Percentiles rank a stretch among this genome's conserved stretches.
phyloP scores from a whole-genome alignment of 305 asterid species.

The Fraxinus paxiana region DNA sequence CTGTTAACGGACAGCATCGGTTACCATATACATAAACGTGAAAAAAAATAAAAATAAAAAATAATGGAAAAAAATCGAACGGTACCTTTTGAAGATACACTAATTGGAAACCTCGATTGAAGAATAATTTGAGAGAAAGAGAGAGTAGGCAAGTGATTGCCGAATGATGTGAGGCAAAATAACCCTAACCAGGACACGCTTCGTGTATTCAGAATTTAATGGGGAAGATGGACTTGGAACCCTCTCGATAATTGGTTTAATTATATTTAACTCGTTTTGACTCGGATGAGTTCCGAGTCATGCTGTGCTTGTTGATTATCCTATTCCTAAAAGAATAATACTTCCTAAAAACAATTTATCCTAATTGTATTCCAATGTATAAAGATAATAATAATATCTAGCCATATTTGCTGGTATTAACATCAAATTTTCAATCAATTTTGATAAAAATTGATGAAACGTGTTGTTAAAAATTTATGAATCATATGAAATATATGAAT shows the following conservation, averaged over 20 bases:
- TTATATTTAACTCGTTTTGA: not conserved
- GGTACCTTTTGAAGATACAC: slow-evolving; percentile 17
- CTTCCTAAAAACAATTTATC: not conserved
- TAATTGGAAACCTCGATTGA: slow-evolving; percentile 31
- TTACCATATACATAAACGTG: slow-evolving; percentile 6
- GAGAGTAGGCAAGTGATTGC: slow-evolving; percentile 15
- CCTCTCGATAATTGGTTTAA: not conserved
- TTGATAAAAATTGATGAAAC: not conserved
- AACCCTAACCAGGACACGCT: slow-evolving; percentile 5
- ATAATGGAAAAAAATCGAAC: not conserved
- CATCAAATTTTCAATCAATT: not conserved
- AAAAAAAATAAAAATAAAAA: not conserved
- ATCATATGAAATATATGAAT: not conserved
- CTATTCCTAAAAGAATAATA: not conserved
- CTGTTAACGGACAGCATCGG: slow-evolving; percentile 17
- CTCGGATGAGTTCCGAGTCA: slow-evolving; percentile 12
- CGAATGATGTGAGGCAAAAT: slow-evolving; percentile 11
- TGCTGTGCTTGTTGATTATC: not conserved
- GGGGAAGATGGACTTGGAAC: slow-evolving; percentile 4
- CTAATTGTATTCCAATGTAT: not conserved
- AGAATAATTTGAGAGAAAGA: slow-evolving; percentile 22
- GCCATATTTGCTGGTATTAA: not conserved
- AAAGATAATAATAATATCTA: not conserved
- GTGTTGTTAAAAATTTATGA: not conserved
- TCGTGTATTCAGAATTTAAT: not conserved